Base-by-base conservation (phyloP, 495 filamentous ascomycete genomes). In the Tricharina praecox region DNA sequence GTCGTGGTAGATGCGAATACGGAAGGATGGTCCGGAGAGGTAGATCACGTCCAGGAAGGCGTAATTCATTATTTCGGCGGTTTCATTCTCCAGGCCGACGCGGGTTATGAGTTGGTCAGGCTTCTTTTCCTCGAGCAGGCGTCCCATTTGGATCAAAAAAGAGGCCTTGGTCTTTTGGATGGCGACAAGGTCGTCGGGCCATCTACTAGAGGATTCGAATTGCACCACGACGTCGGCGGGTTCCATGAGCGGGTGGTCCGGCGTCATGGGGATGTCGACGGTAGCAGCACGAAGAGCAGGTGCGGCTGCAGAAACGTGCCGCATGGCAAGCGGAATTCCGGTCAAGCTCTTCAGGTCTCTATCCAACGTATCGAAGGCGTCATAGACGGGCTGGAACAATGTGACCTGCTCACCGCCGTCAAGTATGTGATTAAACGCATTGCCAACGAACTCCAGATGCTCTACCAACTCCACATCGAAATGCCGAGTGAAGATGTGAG, bases 91-190 rank as follows among this genome's bases (percentile, higher is more conserved):
- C 21, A 95, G 64, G 0, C 90, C 88, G 32, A 95, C 59, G 35
- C 74, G 73, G 25, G 76, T 75, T 15, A 62, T 70, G 38, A 79
- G 60, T 13, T 62, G 60, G 16, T 71, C 69, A 5, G 65, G 64
- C 34, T 74, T 67, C 8, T 43, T 58, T 23, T 64, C 63, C 50
- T 78, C 68, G 7, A 97, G 63, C 0, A 81, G 71, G 40, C 76
- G 76, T 21, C 75, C 77, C 41, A 96, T 78, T 61, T 82, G 87
- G 4, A 92, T 59, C 1, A 96, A 70, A 58, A 97, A 92, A 0
- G 88, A 92, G 19, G 88, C 71, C 63, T 97, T 97, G 9, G 87
- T 88, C 61, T 82, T 74, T 60, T 96, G 90, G 36, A 97, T 88
- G 2, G 90, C 87, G 8, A 70, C 69, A 5, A 96, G 65, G 55